Base-by-base conservation (phyloP, 305 asterid genomes). In the Fraxinus sp. region DNA sequence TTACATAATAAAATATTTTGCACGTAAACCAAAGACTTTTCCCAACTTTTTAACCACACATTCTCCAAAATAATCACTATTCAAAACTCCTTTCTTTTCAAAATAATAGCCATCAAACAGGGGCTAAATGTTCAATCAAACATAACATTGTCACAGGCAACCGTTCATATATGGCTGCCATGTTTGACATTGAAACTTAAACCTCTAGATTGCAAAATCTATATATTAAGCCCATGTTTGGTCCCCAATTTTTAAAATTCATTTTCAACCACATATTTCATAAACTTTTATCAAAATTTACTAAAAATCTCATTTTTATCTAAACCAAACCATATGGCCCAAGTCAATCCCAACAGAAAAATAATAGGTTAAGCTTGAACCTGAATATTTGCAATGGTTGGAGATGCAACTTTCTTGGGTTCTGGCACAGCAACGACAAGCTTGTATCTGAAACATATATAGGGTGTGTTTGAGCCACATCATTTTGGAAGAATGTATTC, bases 361-460 rank as follows among this genome's bases (percentile, higher is more conserved):
- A 71, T 52, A 74, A 79, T 79, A 57, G 64, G 82, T 4, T 77
- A 82, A 85, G 79, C 35, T 55, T 49, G 79, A 84, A 93, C 99
- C 99, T 96, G 99, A 78, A 94, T 93, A 89, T 96, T 96, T 84
- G 91, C 39, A 52, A 93, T 88, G 83, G 95, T 84, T 72, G 99
- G 98, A 84, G 98, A 91, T 85, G 89, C 93, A 88, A 96, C 89
- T 90, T 93, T 96, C 92, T 86, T 93, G 82, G 98, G 98, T 84
- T 92, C 98, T 74, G 94, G 89, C 32, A 94, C 93, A 80, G 95
- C 76, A 72, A 33, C 76, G 2, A 72, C 92, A 86, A 96, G 94
- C 91, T 96, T 96, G 91, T 94, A 96, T 78, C 99, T 96, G 95
- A 87, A 85, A 81, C 59, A 74, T 73, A 35, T 74, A 73, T 33